Base-by-base conservation (phyloP, 345 rosid species). In the Eucalyptus victrix region DNA sequence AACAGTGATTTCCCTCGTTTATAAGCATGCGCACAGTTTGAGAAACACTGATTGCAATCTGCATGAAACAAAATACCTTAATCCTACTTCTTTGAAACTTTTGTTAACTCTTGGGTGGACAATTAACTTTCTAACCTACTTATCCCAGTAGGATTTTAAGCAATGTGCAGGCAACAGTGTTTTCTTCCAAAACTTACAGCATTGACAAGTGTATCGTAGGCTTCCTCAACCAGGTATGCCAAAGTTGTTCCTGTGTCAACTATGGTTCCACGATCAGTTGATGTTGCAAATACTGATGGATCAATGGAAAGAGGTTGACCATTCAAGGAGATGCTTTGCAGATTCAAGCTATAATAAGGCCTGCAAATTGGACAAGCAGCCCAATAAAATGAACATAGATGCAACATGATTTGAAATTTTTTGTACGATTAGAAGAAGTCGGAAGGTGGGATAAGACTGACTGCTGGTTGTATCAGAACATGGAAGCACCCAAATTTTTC, bases 231-330 rank as follows among this genome's bases (percentile, higher is more conserved):
- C 80, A 98, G 97, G 93, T 98, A 98, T 16, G 99, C 98, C 93
- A 98, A 92, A 92, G 99, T 97, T 90, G 99, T 98, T 85, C 99
- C 99, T 24, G 99, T 95, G 92, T 98, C 99, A 80, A 98, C 90
- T 91, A 98, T 98, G 10, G 99, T 97, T 92, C 99, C 99, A 88
- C 91, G 94, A 60, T 90, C 95, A 89, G 86, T 93, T 92, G 97
- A 91, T 60, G 99, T 94, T 65, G 94, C 92, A 89, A 98, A 98
- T 58, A 95, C 97, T 5, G 99, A 95, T 14, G 96, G 92, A 92
- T 98, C 94, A 89, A 98, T 94, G 10, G 97, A 90, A 53, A 98
- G 92, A 85, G 89, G 89, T 92, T 94, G 97, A 28, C 99, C 98
- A 89, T 91, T 94, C 37, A 98, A 97, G 54, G 98, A 94, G 90